These are phyloP conservation scores for Pythium phragmitis DNA, from an alignment of 352 stramenopile species.

Conservation along the genomic window DNA sequence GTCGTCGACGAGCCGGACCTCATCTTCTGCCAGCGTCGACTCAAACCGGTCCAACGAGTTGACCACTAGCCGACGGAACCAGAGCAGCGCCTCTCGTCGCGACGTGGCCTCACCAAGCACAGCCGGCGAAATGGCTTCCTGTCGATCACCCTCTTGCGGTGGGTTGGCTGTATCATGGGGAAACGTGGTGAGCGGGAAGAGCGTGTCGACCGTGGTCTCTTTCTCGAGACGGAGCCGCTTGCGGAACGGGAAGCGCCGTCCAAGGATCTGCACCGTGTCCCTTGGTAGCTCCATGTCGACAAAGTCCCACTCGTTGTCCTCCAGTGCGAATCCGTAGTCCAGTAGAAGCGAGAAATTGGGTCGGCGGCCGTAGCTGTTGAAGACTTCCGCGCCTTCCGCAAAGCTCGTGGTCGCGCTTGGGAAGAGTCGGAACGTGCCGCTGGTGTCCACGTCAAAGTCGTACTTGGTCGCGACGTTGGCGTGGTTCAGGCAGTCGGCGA, in stretches of 20 bases:
- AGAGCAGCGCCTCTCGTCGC: constrained; percentile 21
- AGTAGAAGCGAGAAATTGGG: constrained; percentile 88
- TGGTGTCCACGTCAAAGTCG: constrained; percentile 62
- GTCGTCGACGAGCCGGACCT: constrained; percentile 26
- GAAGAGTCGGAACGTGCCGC: constrained; percentile 66
- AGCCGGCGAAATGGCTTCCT: background rate
- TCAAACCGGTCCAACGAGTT: constrained; percentile 25
- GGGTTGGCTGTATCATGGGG: background rate
- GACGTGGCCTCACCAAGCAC: background rate
- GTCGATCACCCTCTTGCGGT: background rate
- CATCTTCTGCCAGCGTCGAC: constrained; percentile 26
- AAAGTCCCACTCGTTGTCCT: constrained; percentile 88
- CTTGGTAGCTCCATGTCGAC: constrained; percentile 62
- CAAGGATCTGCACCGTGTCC: constrained; percentile 25
- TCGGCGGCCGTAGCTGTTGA: constrained; percentile 91
- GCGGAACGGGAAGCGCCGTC: constrained; percentile 47
- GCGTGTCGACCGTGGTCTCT: constrained; percentile 43
- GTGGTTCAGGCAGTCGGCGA: constrained; percentile 93
- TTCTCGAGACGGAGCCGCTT: constrained; percentile 50
- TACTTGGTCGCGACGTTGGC: constrained; percentile 90
- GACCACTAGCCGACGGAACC: constrained; percentile 17
- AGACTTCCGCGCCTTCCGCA: constrained; percentile 67
- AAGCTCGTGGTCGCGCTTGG: constrained; percentile 63
- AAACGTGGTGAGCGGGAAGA: constrained; percentile 38
- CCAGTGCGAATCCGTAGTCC: constrained; percentile 92